phyloP scores from a whole-genome alignment of 495 filamentous ascomycete genomes.

The Lichina pygmaea region DNA sequence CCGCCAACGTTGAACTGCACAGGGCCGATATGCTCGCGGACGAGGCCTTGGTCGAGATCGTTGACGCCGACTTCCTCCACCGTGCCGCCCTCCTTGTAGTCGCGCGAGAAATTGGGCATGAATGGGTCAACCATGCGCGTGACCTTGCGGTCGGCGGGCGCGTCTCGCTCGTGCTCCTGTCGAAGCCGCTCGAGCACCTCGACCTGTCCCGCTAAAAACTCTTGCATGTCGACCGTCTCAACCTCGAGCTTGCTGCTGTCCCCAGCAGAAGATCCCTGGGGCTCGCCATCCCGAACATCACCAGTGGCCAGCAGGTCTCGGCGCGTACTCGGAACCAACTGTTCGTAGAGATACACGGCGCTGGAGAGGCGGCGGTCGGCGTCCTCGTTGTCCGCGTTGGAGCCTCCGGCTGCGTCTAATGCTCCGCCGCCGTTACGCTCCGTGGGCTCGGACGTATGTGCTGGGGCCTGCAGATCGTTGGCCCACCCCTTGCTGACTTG shows the following conservation, averaged over 20 bases:
- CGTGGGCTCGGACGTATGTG: slow-evolving; percentile 5
- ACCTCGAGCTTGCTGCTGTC: slow-evolving; percentile 28
- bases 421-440: not conserved
- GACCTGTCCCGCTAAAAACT: slow-evolving; percentile 47
- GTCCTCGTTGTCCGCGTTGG: not conserved
- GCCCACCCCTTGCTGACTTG: slow-evolving; percentile 61
- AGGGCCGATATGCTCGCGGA: slow-evolving; percentile 77
- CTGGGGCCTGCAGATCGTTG: slow-evolving; percentile 40
- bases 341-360: not conserved
- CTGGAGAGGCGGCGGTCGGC: not conserved
- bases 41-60: slow-evolving; percentile 23
- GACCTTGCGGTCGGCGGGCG: not conserved
- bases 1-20: slow-evolving; percentile 95
- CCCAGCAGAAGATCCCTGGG: no score
- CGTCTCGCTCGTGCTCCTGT: slow-evolving; percentile 2
- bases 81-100: slow-evolving; percentile 6
- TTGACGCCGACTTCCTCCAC: slow-evolving; percentile 5
- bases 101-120: slow-evolving; percentile 2
- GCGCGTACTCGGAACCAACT: not conserved
- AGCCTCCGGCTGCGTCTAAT: not conserved
- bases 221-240: slow-evolving; percentile 48
- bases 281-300: not conserved
- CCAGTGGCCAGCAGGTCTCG: not conserved
- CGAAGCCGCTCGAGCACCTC: slow-evolving; percentile 33
- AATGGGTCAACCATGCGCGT: not conserved